Evolutionary conservation across 2,329 filamentous ascomycete genomes (phyloP).

Genomic region (Nigrospora sphaerica): DNA sequence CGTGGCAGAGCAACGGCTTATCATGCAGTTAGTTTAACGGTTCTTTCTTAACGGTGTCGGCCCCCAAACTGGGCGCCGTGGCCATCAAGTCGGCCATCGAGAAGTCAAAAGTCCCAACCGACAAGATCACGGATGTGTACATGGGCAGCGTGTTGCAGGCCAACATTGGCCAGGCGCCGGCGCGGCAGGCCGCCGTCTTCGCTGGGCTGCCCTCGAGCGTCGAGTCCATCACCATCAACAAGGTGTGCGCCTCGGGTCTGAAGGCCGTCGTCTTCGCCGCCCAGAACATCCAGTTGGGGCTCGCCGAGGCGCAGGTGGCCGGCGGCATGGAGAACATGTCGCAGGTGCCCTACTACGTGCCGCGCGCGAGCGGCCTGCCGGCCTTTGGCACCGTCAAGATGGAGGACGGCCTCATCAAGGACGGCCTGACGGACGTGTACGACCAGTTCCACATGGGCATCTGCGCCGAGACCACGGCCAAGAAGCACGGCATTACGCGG

Average conservation of each 20-base stretch:
- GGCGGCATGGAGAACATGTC: slow-evolving; percentile 99
- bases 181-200: slow-evolving; percentile 83
- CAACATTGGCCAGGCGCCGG: slow-evolving; percentile 80
- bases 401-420: slow-evolving; percentile 89
- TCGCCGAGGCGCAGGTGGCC: slow-evolving; percentile 81
- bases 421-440: slow-evolving; percentile 94
- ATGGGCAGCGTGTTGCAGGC: slow-evolving; percentile 94
- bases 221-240: slow-evolving; percentile 92
- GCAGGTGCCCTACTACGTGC: slow-evolving; percentile 82
- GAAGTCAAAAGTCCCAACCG: slow-evolving; percentile 75
- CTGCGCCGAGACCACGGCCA: slow-evolving; percentile 90
- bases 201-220: slow-evolving; percentile 75
- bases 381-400: slow-evolving; percentile 82
- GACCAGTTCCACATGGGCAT: slow-evolving; percentile 97
- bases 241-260: slow-evolving; percentile 92
- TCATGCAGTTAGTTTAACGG: slow-evolving; percentile 95
- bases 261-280: slow-evolving; percentile 89
- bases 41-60: slow-evolving; percentile 73
- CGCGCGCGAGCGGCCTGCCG: slow-evolving; percentile 73
- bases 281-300: slow-evolving; percentile 88
- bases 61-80: slow-evolving; percentile 79
- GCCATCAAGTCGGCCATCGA: slow-evolving; percentile 88
- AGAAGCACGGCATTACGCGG: slow-evolving; percentile 72
- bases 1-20: slow-evolving; percentile 3
- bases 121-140: slow-evolving; percentile 85